phyloP scores from a whole-genome alignment of 345 rosid genomes.

The Camelina laxa region DNA sequence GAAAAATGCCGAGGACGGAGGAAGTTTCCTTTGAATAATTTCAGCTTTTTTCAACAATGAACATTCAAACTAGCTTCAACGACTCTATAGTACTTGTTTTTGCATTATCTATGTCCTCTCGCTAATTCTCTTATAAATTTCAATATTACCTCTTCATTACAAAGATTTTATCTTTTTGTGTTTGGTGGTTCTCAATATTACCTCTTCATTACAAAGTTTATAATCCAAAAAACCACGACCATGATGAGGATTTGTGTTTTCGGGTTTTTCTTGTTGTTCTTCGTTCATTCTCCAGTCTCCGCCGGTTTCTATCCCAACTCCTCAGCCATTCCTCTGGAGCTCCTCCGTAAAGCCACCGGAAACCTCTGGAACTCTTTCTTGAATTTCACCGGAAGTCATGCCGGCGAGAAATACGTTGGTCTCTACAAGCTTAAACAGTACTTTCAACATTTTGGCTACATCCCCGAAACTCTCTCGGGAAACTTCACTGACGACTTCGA shows the following conservation, averaged over 20 bases:
- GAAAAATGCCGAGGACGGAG: conserved; percentile 19
- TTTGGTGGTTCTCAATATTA: background rate
- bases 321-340: conserved; percentile 33
- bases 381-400: conserved; percentile 42
- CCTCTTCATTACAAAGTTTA: conserved; percentile 4
- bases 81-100: conserved; percentile 3
- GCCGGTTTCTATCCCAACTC: conserved; percentile 41
- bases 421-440: conserved; percentile 43
- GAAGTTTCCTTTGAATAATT: conserved; percentile 40
- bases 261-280: conserved; percentile 13
- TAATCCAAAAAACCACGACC: background rate
- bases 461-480: conserved; percentile 20
- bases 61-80: conserved; percentile 22
- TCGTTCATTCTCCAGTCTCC: conserved; percentile 33
- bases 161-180: background rate
- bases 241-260: conserved; percentile 32
- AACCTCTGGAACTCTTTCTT: conserved; percentile 40
- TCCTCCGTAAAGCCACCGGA: conserved; percentile 18
- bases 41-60: conserved; percentile 1
- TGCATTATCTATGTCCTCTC: conserved; percentile 34
- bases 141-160: conserved; percentile 10
- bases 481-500: conserved; percentile 81
- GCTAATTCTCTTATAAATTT: conserved; percentile 48
- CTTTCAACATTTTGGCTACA: conserved; percentile 46
- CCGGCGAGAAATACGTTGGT: conserved; percentile 36